phyloP scores from a whole-genome alignment of 1,139 yeast genomes.

The Lodderomyces metapsilosis region DNA sequence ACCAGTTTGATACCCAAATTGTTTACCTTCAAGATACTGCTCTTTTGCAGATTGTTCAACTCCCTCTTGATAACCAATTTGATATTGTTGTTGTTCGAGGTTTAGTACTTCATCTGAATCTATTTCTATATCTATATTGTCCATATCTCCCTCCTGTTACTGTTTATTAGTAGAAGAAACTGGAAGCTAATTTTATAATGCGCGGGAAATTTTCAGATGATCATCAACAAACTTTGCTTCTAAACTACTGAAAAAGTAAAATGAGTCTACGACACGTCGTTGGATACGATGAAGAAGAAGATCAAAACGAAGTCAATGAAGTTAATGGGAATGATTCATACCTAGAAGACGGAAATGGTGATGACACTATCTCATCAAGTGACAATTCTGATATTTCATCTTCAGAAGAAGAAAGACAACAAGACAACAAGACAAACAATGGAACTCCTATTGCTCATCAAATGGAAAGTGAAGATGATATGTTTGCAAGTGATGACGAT shows the following conservation, averaged over 20 bases:
- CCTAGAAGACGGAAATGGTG: background rate
- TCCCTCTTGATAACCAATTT: slow-evolving; percentile 63
- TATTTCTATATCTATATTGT: slow-evolving; percentile 5
- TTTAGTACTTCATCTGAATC: slow-evolving; percentile 51
- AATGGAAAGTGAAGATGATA: slow-evolving; percentile 29
- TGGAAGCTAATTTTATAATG: no score
- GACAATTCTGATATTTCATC: slow-evolving; percentile 1
- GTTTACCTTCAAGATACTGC: slow-evolving; percentile 65
- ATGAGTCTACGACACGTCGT: slow-evolving; percentile 1
- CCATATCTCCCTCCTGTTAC: no score
- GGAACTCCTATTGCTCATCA: slow-evolving; percentile 12
- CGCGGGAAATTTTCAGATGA: slow-evolving; percentile 2
- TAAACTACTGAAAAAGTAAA: background rate
- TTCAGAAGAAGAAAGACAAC: background rate
- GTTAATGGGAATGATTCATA: no score
- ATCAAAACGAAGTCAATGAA: no score
- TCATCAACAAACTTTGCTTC: no score
- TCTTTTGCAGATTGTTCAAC: slow-evolving; percentile 38
- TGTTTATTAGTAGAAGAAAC: no score
- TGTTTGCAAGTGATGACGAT: slow-evolving; percentile 35
- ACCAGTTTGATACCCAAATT: slow-evolving; percentile 77
- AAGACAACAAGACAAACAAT: slow-evolving; percentile 11
- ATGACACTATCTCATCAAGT: background rate
- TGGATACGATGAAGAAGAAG: background rate
- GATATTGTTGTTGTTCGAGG: slow-evolving; percentile 56